Evolutionary conservation across 176 grass and related monocot genomes (phyloP).

Genomic region (Eleusine coracana): DNA sequence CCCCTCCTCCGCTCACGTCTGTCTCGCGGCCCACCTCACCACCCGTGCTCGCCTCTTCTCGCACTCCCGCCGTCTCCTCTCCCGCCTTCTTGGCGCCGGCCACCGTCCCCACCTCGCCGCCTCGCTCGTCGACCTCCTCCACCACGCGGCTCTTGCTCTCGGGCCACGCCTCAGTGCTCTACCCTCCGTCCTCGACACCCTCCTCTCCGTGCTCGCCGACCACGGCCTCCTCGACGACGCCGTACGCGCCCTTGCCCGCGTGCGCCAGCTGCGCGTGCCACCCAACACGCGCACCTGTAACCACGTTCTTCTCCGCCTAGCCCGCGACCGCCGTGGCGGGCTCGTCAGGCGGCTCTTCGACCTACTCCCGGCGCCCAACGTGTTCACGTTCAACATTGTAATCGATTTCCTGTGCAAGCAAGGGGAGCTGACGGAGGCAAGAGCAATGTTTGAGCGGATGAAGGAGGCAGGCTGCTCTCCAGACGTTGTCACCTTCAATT

Average conservation of each 20-base stretch:
- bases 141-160: slow-evolving; percentile 34
- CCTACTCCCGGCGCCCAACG: slow-evolving; percentile 57
- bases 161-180: slow-evolving; percentile 47
- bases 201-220: slow-evolving; percentile 58
- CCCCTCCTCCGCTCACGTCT: slow-evolving; percentile 52
- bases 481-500: slow-evolving; percentile 82
- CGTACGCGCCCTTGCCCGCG: slow-evolving; percentile 53
- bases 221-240: slow-evolving; percentile 53
- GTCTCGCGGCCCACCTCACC: slow-evolving; percentile 53
- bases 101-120: slow-evolving; percentile 39
- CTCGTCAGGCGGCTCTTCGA: slow-evolving; percentile 61
- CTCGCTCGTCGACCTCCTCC: slow-evolving; percentile 56
- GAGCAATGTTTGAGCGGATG: slow-evolving; percentile 62
- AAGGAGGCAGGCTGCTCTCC: slow-evolving; percentile 71
- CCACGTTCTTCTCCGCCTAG: slow-evolving; percentile 76
- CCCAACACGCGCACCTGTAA: slow-evolving; percentile 90
- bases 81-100: slow-evolving; percentile 30
- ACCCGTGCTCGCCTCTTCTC: slow-evolving; percentile 50
- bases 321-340: slow-evolving; percentile 33
- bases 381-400: slow-evolving; percentile 95
- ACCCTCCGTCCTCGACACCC: slow-evolving; percentile 44
- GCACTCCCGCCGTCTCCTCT: slow-evolving; percentile 54
- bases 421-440: slow-evolving; percentile 61
- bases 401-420: slow-evolving; percentile 94
- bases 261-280: slow-evolving; percentile 59